Percentiles rank a stretch among this genome's conserved stretches.
Conservation (phyloP, 441 rosid species). For the Bruguiera hainesii region DNA sequence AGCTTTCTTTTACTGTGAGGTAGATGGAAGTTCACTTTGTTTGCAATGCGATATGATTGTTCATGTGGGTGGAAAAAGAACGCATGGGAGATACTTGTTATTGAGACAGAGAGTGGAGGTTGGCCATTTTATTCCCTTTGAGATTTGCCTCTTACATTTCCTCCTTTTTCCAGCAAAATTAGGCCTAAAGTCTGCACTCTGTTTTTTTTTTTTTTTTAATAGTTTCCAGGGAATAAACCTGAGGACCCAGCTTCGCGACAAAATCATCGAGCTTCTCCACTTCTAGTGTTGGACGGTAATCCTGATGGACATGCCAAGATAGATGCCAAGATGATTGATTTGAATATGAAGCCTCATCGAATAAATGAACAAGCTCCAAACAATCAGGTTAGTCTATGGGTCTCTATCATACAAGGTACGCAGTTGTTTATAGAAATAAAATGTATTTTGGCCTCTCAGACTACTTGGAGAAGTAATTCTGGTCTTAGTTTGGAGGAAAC, state of each 20-base stretch:
- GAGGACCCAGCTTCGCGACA: conserved; percentile 29
- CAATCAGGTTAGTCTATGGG: conserved; percentile 37
- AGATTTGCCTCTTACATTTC: background rate
- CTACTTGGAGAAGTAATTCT: background rate
- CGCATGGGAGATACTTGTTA: conserved; percentile 57
- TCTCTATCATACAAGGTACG: too few relatives aligned
- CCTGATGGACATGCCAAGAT: conserved; percentile 30
- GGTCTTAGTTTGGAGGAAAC: background rate
- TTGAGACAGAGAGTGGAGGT: conserved; percentile 80
- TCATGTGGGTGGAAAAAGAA: conserved; percentile 79
- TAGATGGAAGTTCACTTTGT: conserved; percentile 80
- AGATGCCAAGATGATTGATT: conserved; percentile 54
- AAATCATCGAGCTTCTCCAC: conserved; percentile 33
- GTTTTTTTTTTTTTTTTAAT: conserved; percentile 13
- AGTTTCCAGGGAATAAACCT: conserved; percentile 71
- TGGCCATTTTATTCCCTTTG: conserved; percentile 1
- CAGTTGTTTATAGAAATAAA: too few relatives aligned
- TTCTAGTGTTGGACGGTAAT: conserved; percentile 29
- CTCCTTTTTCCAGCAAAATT: background rate
- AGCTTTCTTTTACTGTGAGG: conserved; percentile 87
- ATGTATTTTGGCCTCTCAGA: background rate
- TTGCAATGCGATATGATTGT: conserved; percentile 77
- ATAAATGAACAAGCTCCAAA: conserved; percentile 49
- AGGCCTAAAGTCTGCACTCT: background rate
- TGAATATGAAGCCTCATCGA: conserved; percentile 64